A percentile compares a stretch with the other conserved stretches of the same genome.
These are phyloP conservation scores for Trichophyton equinum DNA, from an alignment of 2,329 filamentous ascomycete genomes.

Conservation along the genomic window DNA sequence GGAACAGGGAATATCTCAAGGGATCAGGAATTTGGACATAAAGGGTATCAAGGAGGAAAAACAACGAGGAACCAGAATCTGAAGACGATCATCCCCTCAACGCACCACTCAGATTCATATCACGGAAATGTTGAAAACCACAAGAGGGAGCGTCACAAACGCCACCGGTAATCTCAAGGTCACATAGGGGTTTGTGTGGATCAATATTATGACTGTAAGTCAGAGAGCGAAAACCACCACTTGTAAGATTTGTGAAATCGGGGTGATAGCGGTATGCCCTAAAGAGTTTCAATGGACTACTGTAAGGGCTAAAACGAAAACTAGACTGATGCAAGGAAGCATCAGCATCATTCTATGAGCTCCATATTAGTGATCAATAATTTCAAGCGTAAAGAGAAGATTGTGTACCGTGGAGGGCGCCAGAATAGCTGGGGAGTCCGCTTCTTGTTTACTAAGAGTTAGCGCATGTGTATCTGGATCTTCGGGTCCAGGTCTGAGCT, in stretches of 20 bases:
- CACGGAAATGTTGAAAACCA: conserved; percentile 65
- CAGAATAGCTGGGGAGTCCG: conserved; percentile 17
- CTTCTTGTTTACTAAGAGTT: conserved; percentile 22
- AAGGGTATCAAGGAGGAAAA: conserved; percentile 4
- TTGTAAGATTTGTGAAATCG: conserved; percentile 53
- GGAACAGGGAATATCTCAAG: neutral
- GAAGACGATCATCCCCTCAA: conserved; percentile 29
- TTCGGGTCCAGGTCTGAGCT: conserved; percentile 16
- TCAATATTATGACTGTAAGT: conserved; percentile 92
- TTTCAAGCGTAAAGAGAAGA: neutral
- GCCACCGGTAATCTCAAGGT: conserved; percentile 56
- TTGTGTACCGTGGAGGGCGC: conserved; percentile 15
- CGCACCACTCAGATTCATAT: conserved; percentile 64
- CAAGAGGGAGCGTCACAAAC: conserved; percentile 65
- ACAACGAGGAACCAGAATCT: conserved; percentile 9
- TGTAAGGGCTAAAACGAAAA: conserved; percentile 51
- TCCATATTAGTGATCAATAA: neutral
- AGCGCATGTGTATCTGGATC: conserved; percentile 21
- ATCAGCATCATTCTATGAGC: conserved; percentile 10
- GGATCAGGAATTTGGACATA: neutral
- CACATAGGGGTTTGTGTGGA: conserved; percentile 59
- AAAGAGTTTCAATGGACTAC: conserved; percentile 71
- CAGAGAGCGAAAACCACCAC: conserved; percentile 71
- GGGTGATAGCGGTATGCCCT: conserved; percentile 85
- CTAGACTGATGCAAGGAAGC: conserved; percentile 13